A percentile compares a stretch with the other conserved stretches of the same genome.
Conservation (phyloP, 345 rosid genomes). For the Heritiera littoralis region DNA sequence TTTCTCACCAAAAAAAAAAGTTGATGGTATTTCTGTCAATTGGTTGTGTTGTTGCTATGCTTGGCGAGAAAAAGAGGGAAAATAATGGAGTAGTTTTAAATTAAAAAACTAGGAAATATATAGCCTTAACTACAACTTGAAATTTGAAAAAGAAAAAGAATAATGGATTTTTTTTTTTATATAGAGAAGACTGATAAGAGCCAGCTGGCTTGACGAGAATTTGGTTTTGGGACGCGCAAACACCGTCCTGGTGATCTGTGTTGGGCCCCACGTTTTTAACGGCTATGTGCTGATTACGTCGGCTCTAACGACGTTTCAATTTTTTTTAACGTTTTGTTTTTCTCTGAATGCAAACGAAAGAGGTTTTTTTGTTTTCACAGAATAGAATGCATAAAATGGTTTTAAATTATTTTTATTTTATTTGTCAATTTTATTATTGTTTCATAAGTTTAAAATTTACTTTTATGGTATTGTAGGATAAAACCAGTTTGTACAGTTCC, state of each 20-base stretch:
- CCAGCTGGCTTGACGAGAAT: neutral
- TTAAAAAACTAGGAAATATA: neutral
- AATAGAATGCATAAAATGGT: too few species aligned
- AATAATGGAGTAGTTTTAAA: neutral
- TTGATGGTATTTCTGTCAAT: neutral
- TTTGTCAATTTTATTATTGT: too few species aligned
- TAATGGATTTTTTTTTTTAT: neutral
- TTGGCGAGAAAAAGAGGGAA: too few species aligned
- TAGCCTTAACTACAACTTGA: neutral
- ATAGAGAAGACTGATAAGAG: neutral
- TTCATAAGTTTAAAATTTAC: too few species aligned
- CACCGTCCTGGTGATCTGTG: slow-evolving; percentile 13
- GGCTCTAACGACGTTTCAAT: slow-evolving; percentile 26
- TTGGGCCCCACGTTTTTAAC: slow-evolving; percentile 29
- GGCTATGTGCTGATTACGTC: slow-evolving; percentile 39
- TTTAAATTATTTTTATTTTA: too few species aligned
- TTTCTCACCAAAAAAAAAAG: too few species aligned
- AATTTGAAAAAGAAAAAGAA: neutral
- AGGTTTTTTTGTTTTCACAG: too few species aligned
- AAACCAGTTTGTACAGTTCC: too few species aligned
- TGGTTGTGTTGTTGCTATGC: neutral
- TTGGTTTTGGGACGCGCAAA: slow-evolving; percentile 1
- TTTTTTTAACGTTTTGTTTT: neutral
- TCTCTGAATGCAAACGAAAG: too few species aligned
- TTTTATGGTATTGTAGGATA: too few species aligned